Percentiles rank a stretch among this genome's conserved stretches.
These are phyloP conservation scores for Kodamaea anthophila DNA, from an alignment of 1,139 yeast genomes.

Conservation along the genomic window DNA sequence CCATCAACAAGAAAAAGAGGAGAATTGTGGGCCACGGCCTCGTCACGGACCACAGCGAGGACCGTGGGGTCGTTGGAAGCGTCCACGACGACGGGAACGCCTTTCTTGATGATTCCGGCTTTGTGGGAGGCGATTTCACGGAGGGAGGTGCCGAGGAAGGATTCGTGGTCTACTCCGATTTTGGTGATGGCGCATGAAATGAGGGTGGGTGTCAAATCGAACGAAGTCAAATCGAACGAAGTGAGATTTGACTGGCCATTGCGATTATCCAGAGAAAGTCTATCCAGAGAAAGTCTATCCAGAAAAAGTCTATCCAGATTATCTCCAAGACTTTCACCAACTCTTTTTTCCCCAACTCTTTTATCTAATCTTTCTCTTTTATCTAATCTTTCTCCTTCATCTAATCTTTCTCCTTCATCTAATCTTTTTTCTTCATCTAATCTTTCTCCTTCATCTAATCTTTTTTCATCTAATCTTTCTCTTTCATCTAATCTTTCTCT, in stretches of 20 bases:
- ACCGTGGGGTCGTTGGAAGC: conserved; percentile 54
- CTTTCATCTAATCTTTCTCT: no score
- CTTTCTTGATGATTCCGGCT: conserved; percentile 71
- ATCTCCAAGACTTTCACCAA: background rate
- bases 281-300: no score
- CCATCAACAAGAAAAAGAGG: conserved; percentile 17
- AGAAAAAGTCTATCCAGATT: no score
- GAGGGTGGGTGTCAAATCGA: background rate
- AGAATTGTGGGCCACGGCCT: conserved; percentile 15
- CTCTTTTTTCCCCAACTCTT: no score
- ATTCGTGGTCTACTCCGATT: conserved; percentile 80
- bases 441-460: background rate
- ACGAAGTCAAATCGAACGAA: no score
- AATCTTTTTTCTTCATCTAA: background rate
- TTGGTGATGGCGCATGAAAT: conserved; percentile 69
- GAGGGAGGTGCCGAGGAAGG: conserved; percentile 60
- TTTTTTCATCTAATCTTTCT: no score
- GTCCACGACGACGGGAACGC: conserved; percentile 66
- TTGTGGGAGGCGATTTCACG: conserved; percentile 65
- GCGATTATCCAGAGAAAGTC: no score
- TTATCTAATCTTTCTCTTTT: no score
- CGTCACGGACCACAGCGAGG: conserved; percentile 32
- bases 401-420: no score
- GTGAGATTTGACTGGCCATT: no score
- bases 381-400: no score